Base-by-base conservation (phyloP, 73 alveolate genomes). In the Tetrahymena elliotti region DNA sequence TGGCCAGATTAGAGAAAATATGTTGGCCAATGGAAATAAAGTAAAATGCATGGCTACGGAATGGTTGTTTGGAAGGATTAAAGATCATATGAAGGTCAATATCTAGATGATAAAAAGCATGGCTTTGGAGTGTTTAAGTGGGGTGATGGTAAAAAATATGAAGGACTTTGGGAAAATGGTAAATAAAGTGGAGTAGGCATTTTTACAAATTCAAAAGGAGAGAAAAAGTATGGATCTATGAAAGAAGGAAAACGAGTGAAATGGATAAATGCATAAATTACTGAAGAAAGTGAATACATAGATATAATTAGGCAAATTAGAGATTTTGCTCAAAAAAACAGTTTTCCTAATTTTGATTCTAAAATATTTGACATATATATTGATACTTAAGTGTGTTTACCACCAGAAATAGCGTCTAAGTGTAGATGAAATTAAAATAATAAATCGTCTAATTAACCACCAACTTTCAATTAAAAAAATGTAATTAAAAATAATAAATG, bases 31-130 rank as follows among this genome's bases (percentile, higher is more conserved):
- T 93, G 96, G 96, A 93, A 93, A 27, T 37, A 94, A n/a, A 83
- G 93, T 94, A 83, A 94, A 39, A 94, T 94, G 96, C 93, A 94
- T 94, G 96, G 96, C 5, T 40, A 94, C 33, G 96, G 96, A n/a
- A 37, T 37, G 36, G 33, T 53, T 40, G 41, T 94, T 33, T 88
- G 83, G 93, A 33, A 27, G 33, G 96, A 94, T 83, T 93, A 88
- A 27, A 34, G 93, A 53, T 82, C 22, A 33, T 93, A 53, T 38
- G 93, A 52, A 53, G 96, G 96, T 20, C 92, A 93, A 54, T 93
- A 93, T 24, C 47, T 53, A 4, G 93, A 93, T 35, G 96, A 93
- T 93, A 83, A 53, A 37, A 93, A 93, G 84, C 96, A 93, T 35
- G 96, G 96, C 31, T 52, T 84, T 35, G 96, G 96, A 18, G 94